Base-by-base conservation (phyloP, 495 filamentous ascomycete species). In the Hypoxylon crocopeplum region DNA sequence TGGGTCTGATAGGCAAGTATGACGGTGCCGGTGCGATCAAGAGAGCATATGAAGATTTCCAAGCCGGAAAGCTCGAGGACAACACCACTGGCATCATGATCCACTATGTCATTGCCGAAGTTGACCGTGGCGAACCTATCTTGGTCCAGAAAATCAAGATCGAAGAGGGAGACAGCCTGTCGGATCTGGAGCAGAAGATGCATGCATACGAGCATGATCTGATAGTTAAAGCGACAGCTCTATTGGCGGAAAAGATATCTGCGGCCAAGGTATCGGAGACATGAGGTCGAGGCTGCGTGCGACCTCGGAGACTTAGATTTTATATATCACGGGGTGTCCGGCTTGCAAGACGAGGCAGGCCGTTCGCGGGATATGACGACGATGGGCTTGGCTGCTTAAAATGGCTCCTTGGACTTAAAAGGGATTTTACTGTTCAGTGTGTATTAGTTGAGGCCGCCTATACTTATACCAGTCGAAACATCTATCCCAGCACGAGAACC, bases 1-100 rank as follows among this genome's bases (percentile, higher is more conserved):
- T 20, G 7, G 13, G 24, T 22, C 1, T 21, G 7, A 10, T 47
- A 75, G 86, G 86, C 12, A 77, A 84, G 57, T 93, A 93, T 66
- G 87, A 94, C 70, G 91, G 91, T 5, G 84, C 87, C 37, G 77
- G 83, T 55, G 91, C 90, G 1, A 95, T 97, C 59, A 81, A 86
- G 51, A 80, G 91, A 13, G 92, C 92, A 16, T 88, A 87, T 71
- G 79, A 83, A 27, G 90, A 90, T 44, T 95, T 86, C 72, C 64
- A 86, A 67, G 82, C 82, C 17, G 89, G 88, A 6, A 84, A 83
- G 70, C 82, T 93, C 30, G 82, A 88, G 64, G 69, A 79, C 57
- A 75, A 73, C 40, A 85, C 81, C 69, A 97, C 92, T 1, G 92
- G 92, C 1, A 86, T 94, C n/a, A 97, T 98, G 92, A 85, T 95